Base-by-base conservation (phyloP, 176 grass and related monocot genomes). In the Oryza coarctata region DNA sequence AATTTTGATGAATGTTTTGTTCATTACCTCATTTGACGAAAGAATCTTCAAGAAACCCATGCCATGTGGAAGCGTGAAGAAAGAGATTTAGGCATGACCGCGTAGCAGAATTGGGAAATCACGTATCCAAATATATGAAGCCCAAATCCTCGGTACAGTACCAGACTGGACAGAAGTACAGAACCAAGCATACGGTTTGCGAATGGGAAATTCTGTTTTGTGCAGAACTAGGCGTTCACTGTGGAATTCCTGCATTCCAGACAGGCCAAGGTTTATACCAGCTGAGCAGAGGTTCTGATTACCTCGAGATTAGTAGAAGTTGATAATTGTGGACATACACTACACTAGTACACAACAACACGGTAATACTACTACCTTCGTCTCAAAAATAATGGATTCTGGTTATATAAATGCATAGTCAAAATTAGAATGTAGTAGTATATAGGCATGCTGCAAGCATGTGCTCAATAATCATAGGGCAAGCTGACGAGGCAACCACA, bases 381-480 rank as follows among this genome's bases (percentile, higher is more conserved):
- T n/a, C n/a, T n/a, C n/a, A n/a, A n/a, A n/a, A n/a, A n/a, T n/a
- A n/a, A n/a, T n/a, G n/a, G n/a, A n/a, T n/a, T n/a, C n/a, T n/a
- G n/a, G n/a, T n/a, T n/a, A n/a, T n/a, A n/a, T n/a, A n/a, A n/a
- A n/a, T n/a, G n/a, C n/a, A n/a, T n/a, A n/a, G n/a, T n/a, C n/a
- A n/a, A n/a, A n/a, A n/a, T n/a, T n/a, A n/a, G n/a, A n/a, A n/a
- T n/a, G n/a, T n/a, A n/a, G 2, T 6, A 15, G 4, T 17, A 47
- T 47, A 15, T 47, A 17, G 3, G 44, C 44, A 47, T 47, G 44
- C 14, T 22, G 68, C 31, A 44, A 15, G 80, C 55, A 18, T 82
- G 28, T 8, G 68, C 69, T 73, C 63, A 63, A 64, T 34, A 64
- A 63, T 82, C 68, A 52, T 82, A 45, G 23, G 28, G 70, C 80